phyloP scores from a whole-genome alignment of 2,329 filamentous ascomycete species.

The Nemania bipapillata region DNA sequence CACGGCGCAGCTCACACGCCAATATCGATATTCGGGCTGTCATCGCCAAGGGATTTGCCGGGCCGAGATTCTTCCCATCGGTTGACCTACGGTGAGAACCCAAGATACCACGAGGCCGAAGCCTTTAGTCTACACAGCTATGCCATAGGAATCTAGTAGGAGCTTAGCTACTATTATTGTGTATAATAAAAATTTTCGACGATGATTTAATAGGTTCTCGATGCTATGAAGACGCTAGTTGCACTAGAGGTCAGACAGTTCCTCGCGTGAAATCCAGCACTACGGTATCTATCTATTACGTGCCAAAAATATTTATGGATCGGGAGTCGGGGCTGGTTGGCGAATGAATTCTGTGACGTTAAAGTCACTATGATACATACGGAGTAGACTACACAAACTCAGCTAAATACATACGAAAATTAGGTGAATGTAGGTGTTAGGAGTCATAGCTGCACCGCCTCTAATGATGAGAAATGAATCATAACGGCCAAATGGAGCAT shows the following conservation, averaged over 20 bases:
- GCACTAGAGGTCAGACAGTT: background rate
- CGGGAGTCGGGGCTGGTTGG: background rate
- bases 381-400: background rate
- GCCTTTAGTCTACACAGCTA: background rate
- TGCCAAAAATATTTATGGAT: background rate
- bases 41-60: conserved; percentile 83
- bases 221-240: background rate
- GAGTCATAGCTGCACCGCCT: conserved; percentile 25
- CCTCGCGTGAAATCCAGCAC: background rate
- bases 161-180: conserved; percentile 1
- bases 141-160: conserved; percentile 8
- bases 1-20: conserved; percentile 68
- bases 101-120: background rate
- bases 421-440: background rate
- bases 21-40: conserved; percentile 94
- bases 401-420: background rate
- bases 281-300: background rate
- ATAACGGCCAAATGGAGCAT: conserved; percentile 14
- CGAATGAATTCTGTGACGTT: background rate
- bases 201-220: background rate
- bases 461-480: conserved; percentile 36
- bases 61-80: conserved; percentile 83
- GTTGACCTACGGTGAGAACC: conserved; percentile 66
- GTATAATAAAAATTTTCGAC: background rate
- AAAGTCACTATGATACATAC: conserved; percentile 11